phyloP scores from a whole-genome alignment of 208 protist species.

The Wallacemonas rigidus region DNA sequence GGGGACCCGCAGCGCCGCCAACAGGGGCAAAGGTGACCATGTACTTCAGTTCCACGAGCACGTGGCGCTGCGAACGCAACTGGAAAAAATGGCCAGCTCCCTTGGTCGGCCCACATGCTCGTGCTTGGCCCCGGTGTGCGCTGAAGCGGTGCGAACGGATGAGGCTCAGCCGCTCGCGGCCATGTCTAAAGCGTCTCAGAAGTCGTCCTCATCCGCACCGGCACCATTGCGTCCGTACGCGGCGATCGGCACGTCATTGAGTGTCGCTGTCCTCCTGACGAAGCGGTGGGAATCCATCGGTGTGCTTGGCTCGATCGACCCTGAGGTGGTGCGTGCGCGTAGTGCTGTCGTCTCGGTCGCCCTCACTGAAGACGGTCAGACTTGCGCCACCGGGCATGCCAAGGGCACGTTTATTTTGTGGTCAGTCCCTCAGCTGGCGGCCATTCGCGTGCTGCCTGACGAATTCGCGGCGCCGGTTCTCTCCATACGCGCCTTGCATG shows the following conservation, averaged over 20 bases:
- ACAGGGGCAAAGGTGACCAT: constrained; percentile 19
- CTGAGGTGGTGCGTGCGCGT: constrained; percentile 7
- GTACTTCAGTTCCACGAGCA: constrained; percentile 72
- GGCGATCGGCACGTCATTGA: constrained; percentile 67
- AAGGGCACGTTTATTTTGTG: constrained; percentile 47
- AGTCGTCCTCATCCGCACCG: not conserved
- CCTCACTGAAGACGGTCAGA: constrained; percentile 25
- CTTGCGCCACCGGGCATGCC: constrained; percentile 48
- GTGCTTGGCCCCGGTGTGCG: constrained; percentile 11
- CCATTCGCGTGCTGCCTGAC: constrained; percentile 49
- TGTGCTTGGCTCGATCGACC: constrained; percentile 26
- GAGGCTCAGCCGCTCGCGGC: not conserved
- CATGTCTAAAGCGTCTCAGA: not conserved
- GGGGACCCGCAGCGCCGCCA: not conserved
- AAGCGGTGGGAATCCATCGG: constrained; percentile 29
- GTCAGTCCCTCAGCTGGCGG: constrained; percentile 38
- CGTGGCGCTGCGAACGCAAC: constrained; percentile 38
- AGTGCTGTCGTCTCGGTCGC: constrained; percentile 51
- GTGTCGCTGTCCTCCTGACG: constrained; percentile 61
- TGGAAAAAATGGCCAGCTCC: constrained; percentile 30
- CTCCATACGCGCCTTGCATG: constrained; percentile 34
- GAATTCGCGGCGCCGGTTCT: constrained; percentile 52
- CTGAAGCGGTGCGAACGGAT: not conserved
- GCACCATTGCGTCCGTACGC: constrained; percentile 16
- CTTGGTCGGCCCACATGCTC: constrained; percentile 59